phyloP scores from a whole-genome alignment of 352 stramenopile species.

The Globisporangium perplexum region DNA sequence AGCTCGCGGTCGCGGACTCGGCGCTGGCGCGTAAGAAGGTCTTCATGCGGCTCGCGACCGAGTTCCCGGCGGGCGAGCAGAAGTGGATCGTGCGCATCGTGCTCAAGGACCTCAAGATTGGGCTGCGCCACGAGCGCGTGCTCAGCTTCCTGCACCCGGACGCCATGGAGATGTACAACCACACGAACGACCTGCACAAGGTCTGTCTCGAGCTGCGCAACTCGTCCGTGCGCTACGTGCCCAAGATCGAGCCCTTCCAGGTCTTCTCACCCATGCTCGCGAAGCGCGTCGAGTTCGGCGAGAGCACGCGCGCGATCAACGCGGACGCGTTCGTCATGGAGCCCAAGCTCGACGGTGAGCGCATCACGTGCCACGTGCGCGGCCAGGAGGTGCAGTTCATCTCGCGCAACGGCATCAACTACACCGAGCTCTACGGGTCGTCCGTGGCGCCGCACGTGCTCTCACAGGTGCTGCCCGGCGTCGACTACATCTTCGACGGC shows the following conservation, averaged over 20 bases:
- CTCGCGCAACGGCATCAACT: conserved; percentile 82
- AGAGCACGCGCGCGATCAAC: conserved; percentile 70
- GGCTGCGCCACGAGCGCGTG: conserved; percentile 72
- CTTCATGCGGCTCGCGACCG: conserved; percentile 71
- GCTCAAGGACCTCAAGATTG: conserved; percentile 86
- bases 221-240: conserved; percentile 75
- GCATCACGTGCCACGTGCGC: conserved; percentile 77
- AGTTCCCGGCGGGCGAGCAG: conserved; percentile 66
- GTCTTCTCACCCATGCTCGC: conserved; percentile 85
- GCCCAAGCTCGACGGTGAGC: conserved; percentile 78
- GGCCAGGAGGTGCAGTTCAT: conserved; percentile 68
- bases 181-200: conserved; percentile 80
- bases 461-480: conserved; percentile 43
- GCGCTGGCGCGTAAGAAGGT: conserved; percentile 39
- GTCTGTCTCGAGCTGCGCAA: conserved; percentile 72
- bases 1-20: conserved; percentile 42
- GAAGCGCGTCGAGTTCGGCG: conserved; percentile 81
- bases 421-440: conserved; percentile 64
- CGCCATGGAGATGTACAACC: conserved; percentile 83
- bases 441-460: conserved; percentile 55
- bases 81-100: conserved; percentile 83
- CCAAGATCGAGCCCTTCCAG: conserved; percentile 74
- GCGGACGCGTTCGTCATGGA: conserved; percentile 76
- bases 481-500: conserved; percentile 79
- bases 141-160: conserved; percentile 79